These are phyloP conservation scores for Suillus sp. DNA, from an alignment of 768 basidiomycete genomes.

Conservation along the genomic window DNA sequence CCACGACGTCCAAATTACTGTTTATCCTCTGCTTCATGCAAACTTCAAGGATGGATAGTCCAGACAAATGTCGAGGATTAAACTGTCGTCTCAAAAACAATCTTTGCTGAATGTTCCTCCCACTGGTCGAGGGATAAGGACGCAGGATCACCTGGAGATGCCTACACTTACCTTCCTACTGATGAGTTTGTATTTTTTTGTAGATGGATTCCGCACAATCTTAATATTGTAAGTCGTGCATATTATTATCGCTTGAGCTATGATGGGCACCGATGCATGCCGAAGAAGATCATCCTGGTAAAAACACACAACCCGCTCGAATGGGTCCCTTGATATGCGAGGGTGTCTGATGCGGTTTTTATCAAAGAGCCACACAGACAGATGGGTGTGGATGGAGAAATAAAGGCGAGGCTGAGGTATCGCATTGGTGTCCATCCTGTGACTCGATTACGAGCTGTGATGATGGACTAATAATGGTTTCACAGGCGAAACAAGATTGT, in stretches of 20 bases:
- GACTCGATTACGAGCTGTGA: neutral
- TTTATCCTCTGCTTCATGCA: constrained; percentile 52
- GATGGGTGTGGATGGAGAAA: constrained; percentile 74
- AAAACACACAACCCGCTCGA: constrained; percentile 72
- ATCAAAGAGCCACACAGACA: constrained; percentile 32
- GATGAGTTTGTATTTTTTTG: constrained; percentile 12
- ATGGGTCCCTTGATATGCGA: constrained; percentile 35
- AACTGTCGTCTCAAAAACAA: constrained; percentile 79
- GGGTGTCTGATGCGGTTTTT: constrained; percentile 33
- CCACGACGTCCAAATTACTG: constrained; percentile 84
- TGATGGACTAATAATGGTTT: neutral
- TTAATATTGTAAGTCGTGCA: constrained; percentile 13
- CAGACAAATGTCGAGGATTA: constrained; percentile 88
- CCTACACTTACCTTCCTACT: constrained; percentile 44
- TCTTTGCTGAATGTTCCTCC: constrained; percentile 91
- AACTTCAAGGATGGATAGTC: constrained; percentile 68
- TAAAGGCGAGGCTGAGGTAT: constrained; percentile 89
- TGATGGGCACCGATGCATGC: constrained; percentile 32
- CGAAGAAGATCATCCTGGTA: constrained; percentile 89
- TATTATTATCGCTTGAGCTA: neutral
- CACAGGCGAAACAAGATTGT: neutral
- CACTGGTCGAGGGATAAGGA: constrained; percentile 87
- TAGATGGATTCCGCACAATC: constrained; percentile 32
- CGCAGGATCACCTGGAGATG: constrained; percentile 91
- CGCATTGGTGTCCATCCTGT: neutral